Percentiles rank a stretch among this genome's conserved stretches.
These are phyloP conservation scores for Naumovozyma baii DNA, from an alignment of 805 yeast genomes.

Conservation along the genomic window DNA sequence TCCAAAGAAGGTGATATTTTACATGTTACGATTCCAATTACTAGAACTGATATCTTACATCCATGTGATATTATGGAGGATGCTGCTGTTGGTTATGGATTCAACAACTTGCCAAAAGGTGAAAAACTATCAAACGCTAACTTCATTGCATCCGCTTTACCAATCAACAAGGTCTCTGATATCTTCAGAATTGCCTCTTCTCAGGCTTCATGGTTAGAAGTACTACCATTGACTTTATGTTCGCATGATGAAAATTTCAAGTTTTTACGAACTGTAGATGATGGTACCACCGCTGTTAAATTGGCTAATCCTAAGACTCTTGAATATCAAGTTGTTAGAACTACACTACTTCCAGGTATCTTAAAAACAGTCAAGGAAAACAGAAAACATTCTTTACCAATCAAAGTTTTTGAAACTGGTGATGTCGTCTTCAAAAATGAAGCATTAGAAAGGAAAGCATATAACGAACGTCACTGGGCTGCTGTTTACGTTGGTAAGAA, in stretches of 20 bases:
- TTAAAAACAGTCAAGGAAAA: conserved; percentile 92
- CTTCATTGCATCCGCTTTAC: conserved; percentile 75
- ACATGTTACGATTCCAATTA: conserved; percentile 73
- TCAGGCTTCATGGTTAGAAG: conserved; percentile 93
- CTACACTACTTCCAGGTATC: conserved; percentile 86
- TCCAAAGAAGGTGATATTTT: conserved; percentile 36
- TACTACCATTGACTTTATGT: conserved; percentile 87
- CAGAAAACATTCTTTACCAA: conserved; percentile 90
- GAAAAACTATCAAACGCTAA: conserved; percentile 69
- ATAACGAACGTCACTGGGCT: conserved; percentile 88
- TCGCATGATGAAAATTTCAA: conserved; percentile 96
- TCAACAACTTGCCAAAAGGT: conserved; percentile 74
- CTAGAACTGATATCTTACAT: conserved; percentile 92
- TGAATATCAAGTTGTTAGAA: conserved; percentile 97
- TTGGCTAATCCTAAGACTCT: conserved; percentile 93
- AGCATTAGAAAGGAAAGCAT: conserved; percentile 75
- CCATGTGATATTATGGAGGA: conserved; percentile 99
- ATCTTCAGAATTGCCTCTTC: conserved; percentile 85
- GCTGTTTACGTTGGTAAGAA: conserved; percentile 92
- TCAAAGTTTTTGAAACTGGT: conserved; percentile 89
- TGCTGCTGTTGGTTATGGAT: conserved; percentile 93
- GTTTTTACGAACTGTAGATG: conserved; percentile 67
- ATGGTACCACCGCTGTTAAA: conserved; percentile 69
- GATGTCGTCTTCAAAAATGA: conserved; percentile 85
- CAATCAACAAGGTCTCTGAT: conserved; percentile 83